Base-by-base conservation (phyloP, 768 basidiomycete genomes). In the Boletellus ananas region DNA sequence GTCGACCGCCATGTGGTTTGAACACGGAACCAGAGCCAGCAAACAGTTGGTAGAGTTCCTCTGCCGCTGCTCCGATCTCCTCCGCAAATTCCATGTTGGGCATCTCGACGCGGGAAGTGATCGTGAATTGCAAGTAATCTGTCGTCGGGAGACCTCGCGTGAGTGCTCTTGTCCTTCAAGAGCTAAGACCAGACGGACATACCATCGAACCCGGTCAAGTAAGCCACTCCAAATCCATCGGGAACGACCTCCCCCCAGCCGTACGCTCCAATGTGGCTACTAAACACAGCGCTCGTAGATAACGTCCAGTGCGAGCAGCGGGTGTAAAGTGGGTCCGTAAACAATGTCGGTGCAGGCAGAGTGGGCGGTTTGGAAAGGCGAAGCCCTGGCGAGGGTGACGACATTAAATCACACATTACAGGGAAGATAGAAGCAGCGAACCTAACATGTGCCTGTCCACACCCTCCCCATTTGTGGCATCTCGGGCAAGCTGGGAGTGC, bases 171-270 rank as follows among this genome's bases (percentile, higher is more conserved):
- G 29, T 29, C 29, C 29, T 11, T 34, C 9, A 14, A 36, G 20
- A 20, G n/a, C 10, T 4, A 25, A 34, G 20, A 36, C 10, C n/a
- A 17, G 2, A 34, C 34, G 18, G 34, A 65, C 79, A 47, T 50
- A 85, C 87, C 83, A 55, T 89, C 81, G 59, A 81, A 87, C 34
- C 90, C 89, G n/a, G 94, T 94, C 80, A 92, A 85, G 63, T 97
- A 97, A 12, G 92, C 87, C 27, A 97, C 86, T 29, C 94, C 94
- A 63, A 94, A 97, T 1, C 94, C 94, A 56, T 96, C 85, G 1
- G 90, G 85, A 21, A 95, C 91, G 39, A 97, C 89, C 78, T 92
- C 90, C 43, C 94, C 94, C 94, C 94, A 97, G 13, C 94, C 94
- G 68, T 96, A 93, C 18, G 78, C 82, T 34, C 76, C 78, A 61